phyloP scores from a whole-genome alignment of 495 filamentous ascomycete species.

The Penicillium antarcticum region DNA sequence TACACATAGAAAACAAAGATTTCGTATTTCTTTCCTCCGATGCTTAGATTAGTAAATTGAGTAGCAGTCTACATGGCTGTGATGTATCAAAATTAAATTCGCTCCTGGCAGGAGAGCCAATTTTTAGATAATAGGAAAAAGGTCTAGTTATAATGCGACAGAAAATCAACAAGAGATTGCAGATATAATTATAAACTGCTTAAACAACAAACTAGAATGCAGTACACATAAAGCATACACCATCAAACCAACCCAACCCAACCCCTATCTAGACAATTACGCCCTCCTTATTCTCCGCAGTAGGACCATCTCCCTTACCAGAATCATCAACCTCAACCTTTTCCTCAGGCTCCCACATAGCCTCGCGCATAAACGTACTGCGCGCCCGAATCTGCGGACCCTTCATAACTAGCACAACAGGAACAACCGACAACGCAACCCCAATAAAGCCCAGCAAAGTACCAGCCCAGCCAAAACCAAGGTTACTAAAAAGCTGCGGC shows the following conservation, averaged over 20 bases:
- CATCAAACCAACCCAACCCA: not conserved
- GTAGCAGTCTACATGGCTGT: too few species aligned
- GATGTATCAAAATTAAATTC: too few species aligned
- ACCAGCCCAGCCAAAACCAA: slow-evolving; percentile 45
- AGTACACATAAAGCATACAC: too few species aligned
- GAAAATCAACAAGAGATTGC: too few species aligned
- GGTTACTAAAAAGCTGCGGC: slow-evolving; percentile 31
- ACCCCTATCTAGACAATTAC: not conserved
- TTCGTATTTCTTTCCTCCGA: not conserved
- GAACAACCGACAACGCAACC: slow-evolving; percentile 32
- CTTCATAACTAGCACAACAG: slow-evolving; percentile 34
- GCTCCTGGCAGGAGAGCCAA: too few species aligned
- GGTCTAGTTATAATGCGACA: too few species aligned
- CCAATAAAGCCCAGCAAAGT: slow-evolving; percentile 41
- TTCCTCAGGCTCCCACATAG: slow-evolving; percentile 21
- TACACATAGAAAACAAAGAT: slow-evolving; percentile 4
- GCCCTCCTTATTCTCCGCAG: not conserved
- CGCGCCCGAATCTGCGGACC: slow-evolving; percentile 30
- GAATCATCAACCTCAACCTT: slow-evolving; percentile 9
- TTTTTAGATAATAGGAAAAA: too few species aligned
- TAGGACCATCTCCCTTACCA: slow-evolving; percentile 7
- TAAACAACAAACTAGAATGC: too few species aligned
- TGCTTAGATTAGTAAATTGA: too few species aligned
- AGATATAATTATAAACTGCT: too few species aligned
- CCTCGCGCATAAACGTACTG: slow-evolving; percentile 39